A percentile compares a stretch with the other conserved stretches of the same genome.
These are phyloP conservation scores for Suhomyces emberorum DNA, from an alignment of 805 yeast genomes.

Conservation along the genomic window DNA sequence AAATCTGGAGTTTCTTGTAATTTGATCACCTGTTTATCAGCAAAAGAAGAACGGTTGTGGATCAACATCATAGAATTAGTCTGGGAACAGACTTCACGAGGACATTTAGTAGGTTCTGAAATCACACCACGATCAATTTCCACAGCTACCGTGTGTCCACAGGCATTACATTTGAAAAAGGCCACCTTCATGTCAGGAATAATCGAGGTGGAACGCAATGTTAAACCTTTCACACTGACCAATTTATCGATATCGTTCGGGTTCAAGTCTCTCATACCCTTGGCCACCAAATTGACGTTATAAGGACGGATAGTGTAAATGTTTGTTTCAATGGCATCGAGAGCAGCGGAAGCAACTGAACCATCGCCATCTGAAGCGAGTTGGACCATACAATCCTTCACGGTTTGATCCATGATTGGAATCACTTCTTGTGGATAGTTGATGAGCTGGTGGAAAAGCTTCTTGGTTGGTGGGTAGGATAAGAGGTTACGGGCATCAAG, in stretches of 20 bases:
- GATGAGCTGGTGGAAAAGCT: slow-evolving; percentile 78
- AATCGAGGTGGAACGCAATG: slow-evolving; percentile 81
- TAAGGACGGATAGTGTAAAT: slow-evolving; percentile 87
- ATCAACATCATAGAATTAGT: slow-evolving; percentile 84
- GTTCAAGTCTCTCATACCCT: slow-evolving; percentile 17
- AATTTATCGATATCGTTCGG: slow-evolving; percentile 63
- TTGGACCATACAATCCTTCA: slow-evolving; percentile 84
- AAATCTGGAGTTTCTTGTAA: slow-evolving; percentile 94
- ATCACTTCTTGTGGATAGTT: slow-evolving; percentile 96
- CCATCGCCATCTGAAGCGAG: slow-evolving; percentile 55
- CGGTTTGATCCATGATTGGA: slow-evolving; percentile 96
- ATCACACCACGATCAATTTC: slow-evolving; percentile 94
- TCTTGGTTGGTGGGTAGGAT: slow-evolving; percentile 71
- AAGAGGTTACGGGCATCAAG: slow-evolving; percentile 78
- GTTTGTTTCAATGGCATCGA: slow-evolving; percentile 74
- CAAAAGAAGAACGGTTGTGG: slow-evolving; percentile 89
- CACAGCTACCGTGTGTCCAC: slow-evolving; percentile 88
- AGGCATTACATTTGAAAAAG: slow-evolving; percentile 90
- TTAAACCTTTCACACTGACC: slow-evolving; percentile 87
- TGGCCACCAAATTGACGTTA: slow-evolving; percentile 60
- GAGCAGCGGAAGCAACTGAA: slow-evolving; percentile 22
- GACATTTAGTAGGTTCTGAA: slow-evolving; percentile 89
- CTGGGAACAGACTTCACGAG: slow-evolving; percentile 81
- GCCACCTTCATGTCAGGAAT: slow-evolving; percentile 98
- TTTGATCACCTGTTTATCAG: slow-evolving; percentile 92